These are phyloP conservation scores for Asterella californica DNA, from an alignment of 225 moss, liverwort and hornwort species.

Conservation along the genomic window DNA sequence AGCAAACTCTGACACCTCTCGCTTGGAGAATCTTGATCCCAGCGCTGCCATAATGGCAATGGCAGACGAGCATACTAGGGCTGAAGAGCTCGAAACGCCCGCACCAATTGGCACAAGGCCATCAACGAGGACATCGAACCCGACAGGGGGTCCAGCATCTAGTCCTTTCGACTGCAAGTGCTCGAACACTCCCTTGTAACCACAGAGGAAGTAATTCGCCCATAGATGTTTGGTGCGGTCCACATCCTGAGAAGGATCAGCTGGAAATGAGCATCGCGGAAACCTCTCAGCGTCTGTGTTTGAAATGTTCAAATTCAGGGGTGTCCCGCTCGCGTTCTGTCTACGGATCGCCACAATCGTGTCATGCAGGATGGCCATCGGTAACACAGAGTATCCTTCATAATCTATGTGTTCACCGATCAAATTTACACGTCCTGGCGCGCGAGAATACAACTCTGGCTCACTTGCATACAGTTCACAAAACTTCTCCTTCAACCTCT, in stretches of 20 bases:
- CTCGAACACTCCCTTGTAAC: conserved; percentile 94
- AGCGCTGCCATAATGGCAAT: conserved; percentile 70
- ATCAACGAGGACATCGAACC: conserved; percentile 68
- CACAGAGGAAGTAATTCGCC: conserved; percentile 96
- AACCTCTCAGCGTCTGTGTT: conserved; percentile 63
- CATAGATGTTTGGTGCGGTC: conserved; percentile 66
- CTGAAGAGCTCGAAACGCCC: conserved; percentile 93
- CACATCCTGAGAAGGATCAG: conserved; percentile 80
- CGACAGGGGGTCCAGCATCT: conserved; percentile 37
- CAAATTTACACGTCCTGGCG: conserved; percentile 90
- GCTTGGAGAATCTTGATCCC: conserved; percentile 66
- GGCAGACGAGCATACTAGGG: conserved; percentile 93
- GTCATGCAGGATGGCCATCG: conserved; percentile 93
- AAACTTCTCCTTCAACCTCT: conserved; percentile 51
- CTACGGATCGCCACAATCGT: conserved; percentile 85
- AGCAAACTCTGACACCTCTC: conserved; percentile 86
- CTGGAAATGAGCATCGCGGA: conserved; percentile 51
- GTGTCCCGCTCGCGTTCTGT: conserved; percentile 32
- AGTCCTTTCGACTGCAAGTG: conserved; percentile 62
- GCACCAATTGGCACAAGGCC: conserved; percentile 74
- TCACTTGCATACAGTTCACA: conserved; percentile 52
- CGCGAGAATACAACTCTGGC: conserved; percentile 79
- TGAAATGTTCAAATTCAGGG: conserved; percentile 51
- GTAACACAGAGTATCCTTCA: conserved; percentile 96
- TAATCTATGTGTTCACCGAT: conserved; percentile 99